These are phyloP conservation scores for Gamsiella multidivaricata DNA, from an alignment of 192 early-diverging fungal genomes.

Conservation along the genomic window DNA sequence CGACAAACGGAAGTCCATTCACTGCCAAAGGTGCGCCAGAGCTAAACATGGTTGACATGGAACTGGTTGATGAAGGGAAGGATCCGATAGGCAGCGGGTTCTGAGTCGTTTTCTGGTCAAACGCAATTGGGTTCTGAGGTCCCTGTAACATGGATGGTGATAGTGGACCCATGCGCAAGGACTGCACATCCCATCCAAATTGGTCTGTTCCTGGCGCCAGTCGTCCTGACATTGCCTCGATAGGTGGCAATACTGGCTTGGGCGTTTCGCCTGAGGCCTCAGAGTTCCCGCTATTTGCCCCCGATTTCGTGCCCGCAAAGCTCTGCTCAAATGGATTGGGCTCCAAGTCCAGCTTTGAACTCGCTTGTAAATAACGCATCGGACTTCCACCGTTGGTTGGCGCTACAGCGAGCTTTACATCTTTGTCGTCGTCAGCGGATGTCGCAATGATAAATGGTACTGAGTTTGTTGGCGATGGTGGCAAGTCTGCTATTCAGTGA, in stretches of 20 bases:
- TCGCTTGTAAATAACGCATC: conserved; percentile 30
- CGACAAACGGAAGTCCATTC: conserved; percentile 23
- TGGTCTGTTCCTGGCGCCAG: conserved; percentile 53
- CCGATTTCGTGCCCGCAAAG: conserved; percentile 61
- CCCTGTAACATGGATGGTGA: conserved; percentile 85
- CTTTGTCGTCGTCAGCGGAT: conserved; percentile 29
- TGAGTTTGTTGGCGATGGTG: conserved; percentile 38
- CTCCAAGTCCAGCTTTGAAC: conserved; percentile 79
- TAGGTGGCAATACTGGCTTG: conserved; percentile 73
- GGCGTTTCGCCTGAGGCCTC: conserved; percentile 51
- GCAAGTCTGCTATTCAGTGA: conserved; percentile 18
- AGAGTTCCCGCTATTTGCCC: conserved; percentile 19
- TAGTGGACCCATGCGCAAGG: conserved; percentile 76
- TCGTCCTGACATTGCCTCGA: conserved; percentile 66
- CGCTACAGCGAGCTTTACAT: conserved; percentile 14
- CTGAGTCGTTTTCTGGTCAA: conserved; percentile 24
- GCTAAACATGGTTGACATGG: conserved; percentile 28
- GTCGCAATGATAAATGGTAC: conserved; percentile 42
- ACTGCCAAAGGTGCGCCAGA: conserved; percentile 25
- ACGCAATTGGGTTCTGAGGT: conserved; percentile 58
- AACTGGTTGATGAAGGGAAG: conserved; percentile 12
- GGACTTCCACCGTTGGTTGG: conserved; percentile 30
- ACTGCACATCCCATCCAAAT: conserved; percentile 68
- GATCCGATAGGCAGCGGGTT: conserved; percentile 26
- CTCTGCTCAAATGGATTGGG: conserved; percentile 91